These are phyloP conservation scores for Neurospora cerealis DNA, from an alignment of 495 filamentous ascomycete species.

Conservation along the genomic window DNA sequence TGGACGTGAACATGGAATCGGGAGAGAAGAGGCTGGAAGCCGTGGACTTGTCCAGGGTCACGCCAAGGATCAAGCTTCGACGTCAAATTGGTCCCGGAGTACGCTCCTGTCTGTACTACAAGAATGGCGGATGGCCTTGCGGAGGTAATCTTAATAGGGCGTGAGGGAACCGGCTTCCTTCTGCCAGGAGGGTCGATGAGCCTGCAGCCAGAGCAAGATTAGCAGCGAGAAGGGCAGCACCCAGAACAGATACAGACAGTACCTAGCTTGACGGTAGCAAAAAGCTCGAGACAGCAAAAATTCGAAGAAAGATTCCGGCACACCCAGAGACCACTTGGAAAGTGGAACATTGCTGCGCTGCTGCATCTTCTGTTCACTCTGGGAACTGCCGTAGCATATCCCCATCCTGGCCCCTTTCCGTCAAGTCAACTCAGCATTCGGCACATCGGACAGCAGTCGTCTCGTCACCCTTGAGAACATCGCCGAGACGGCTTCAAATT, in stretches of 20 bases:
- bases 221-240: constrained; percentile 41
- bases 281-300: constrained; percentile 40
- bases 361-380: constrained; percentile 23
- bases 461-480: neutral
- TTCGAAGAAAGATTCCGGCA: constrained; percentile 25
- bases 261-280: constrained; percentile 54
- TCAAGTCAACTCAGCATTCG: neutral
- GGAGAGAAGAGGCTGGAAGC: constrained; percentile 16
- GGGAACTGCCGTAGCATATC: constrained; percentile 24
- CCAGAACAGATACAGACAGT: constrained; percentile 20
- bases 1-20: constrained; percentile 4
- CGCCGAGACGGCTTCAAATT: neutral
- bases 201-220: constrained; percentile 25
- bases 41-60: constrained; percentile 2
- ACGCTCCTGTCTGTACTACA: constrained; percentile 33
- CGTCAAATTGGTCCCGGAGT: constrained; percentile 15
- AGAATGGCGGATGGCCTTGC: constrained; percentile 20
- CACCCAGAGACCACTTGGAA: constrained; percentile 16
- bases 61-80: constrained; percentile 11
- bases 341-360: constrained; percentile 17
- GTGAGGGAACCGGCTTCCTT: constrained; percentile 17
- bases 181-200: neutral
- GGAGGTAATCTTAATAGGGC: constrained; percentile 38
- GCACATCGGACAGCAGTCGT: neutral
- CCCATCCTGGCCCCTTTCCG: neutral